These are phyloP conservation scores for Metarhizium robertsii DNA, from an alignment of 2,329 filamentous ascomycete species.

Conservation along the genomic window DNA sequence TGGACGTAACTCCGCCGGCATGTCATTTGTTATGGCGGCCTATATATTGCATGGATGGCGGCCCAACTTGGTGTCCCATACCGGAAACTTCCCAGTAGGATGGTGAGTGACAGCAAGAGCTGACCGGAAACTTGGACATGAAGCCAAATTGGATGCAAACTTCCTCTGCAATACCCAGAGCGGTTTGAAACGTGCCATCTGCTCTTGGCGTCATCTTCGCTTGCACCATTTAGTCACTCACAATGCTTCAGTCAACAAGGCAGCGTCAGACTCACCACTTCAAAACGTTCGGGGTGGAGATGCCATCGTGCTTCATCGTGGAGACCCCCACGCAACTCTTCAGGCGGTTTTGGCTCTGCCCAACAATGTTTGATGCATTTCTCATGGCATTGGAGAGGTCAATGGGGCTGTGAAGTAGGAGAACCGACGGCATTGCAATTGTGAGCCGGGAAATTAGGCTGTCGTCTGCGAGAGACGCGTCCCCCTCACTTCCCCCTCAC, in stretches of 20 bases:
- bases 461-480: background rate
- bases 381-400: background rate
- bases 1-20: background rate
- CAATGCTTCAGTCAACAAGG: background rate
- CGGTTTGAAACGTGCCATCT: background rate
- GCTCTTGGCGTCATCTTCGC: background rate
- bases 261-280: background rate
- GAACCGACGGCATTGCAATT: background rate
- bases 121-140: background rate
- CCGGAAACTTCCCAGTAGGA: too few species aligned
- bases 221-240: background rate
- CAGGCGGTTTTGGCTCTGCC: background rate
- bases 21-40: too few species aligned
- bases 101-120: background rate
- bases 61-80: too few species aligned
- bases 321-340: background rate
- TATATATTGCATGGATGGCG: too few species aligned
- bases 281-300: background rate
- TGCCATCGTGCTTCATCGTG: background rate
- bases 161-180: too few species aligned
- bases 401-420: background rate
- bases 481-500: conserved; percentile 20
- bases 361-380: background rate
- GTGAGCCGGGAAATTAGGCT: background rate
- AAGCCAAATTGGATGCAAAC: background rate